These are phyloP conservation scores for Pisolithus microcarpus DNA, from an alignment of 768 basidiomycete genomes.

Conservation along the genomic window DNA sequence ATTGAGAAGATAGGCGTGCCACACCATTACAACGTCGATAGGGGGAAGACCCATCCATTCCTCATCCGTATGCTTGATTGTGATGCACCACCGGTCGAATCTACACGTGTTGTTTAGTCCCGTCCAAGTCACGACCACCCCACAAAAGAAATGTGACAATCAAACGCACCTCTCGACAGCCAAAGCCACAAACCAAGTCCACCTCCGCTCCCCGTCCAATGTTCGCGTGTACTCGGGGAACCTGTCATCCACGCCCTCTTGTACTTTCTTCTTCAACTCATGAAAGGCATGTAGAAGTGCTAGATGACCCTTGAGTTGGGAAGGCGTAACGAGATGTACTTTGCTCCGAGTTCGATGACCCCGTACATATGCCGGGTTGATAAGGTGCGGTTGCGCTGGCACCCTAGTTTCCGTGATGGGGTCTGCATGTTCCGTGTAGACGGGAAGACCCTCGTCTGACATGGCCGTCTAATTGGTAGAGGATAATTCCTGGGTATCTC, in stretches of 20 bases:
- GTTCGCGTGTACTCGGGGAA: slow-evolving; percentile 8
- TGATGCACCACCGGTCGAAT: slow-evolving; percentile 29
- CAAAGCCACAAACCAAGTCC: slow-evolving; percentile 33
- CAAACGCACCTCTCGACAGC: slow-evolving; percentile 30
- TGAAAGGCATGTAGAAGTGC: slow-evolving; percentile 23
- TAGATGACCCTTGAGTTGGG: slow-evolving; percentile 27
- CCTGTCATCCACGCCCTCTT: slow-evolving; percentile 7
- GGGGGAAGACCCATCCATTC: slow-evolving; percentile 22
- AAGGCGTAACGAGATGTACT: slow-evolving; percentile 13
- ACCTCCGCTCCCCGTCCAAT: slow-evolving; percentile 24
- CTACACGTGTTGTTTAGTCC: slow-evolving; percentile 9
- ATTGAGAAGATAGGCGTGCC: slow-evolving; percentile 35
- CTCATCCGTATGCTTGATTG: background rate
- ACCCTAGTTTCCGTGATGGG: too few species aligned
- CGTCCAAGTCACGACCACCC: background rate
- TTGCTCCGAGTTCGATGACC: background rate
- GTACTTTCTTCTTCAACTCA: slow-evolving; percentile 15
- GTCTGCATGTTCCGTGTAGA: too few species aligned
- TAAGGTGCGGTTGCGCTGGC: too few species aligned
- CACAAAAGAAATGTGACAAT: background rate
- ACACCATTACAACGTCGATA: slow-evolving; percentile 35
- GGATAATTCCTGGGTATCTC: too few species aligned
- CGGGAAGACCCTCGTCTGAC: too few species aligned
- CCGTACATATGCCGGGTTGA: background rate
- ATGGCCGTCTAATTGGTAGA: too few species aligned